Evolutionary conservation across 176 grass and related monocot genomes (phyloP).

Genomic region (Oryza rufipogon): DNA sequence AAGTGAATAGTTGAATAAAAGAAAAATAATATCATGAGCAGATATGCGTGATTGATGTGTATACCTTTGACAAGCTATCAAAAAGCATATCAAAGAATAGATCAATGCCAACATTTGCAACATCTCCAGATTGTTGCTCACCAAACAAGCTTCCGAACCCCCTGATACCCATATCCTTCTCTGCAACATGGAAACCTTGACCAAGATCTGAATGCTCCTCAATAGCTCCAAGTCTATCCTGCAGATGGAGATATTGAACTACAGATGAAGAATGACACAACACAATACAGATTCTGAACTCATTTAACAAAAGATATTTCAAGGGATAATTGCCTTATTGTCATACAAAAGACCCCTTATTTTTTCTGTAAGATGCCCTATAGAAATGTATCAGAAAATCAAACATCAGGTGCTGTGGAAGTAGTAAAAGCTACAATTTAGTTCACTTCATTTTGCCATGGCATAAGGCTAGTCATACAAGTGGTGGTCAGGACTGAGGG

Average conservation of each 20-base stretch:
- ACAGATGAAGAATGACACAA: not conserved
- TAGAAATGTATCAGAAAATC: too few relatives aligned
- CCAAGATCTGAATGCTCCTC: conserved; percentile 86
- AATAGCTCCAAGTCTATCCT: conserved; percentile 93
- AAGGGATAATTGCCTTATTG: too few relatives aligned
- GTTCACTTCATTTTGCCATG: too few relatives aligned
- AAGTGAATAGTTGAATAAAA: conserved; percentile 8
- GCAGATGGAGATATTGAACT: conserved; percentile 40
- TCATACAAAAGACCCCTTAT: too few relatives aligned
- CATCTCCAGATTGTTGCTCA: conserved; percentile 95
- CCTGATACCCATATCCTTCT: conserved; percentile 97
- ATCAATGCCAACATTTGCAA: conserved; percentile 95
- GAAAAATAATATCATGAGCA: not conserved
- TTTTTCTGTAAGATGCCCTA: too few relatives aligned
- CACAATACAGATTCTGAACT: too few relatives aligned
- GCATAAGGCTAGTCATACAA: not conserved
- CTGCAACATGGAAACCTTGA: conserved; percentile 92
- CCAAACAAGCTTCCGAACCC: conserved; percentile 96
- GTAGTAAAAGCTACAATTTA: too few relatives aligned
- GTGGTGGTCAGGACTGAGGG: not conserved
- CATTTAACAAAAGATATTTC: too few relatives aligned
- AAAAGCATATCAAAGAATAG: conserved; percentile 99
- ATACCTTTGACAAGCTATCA: conserved; percentile 94
- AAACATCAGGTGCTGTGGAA: too few relatives aligned
- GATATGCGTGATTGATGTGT: conserved; percentile 2